phyloP scores from a whole-genome alignment of 1,139 yeast genomes.

The Pichia sp. region DNA sequence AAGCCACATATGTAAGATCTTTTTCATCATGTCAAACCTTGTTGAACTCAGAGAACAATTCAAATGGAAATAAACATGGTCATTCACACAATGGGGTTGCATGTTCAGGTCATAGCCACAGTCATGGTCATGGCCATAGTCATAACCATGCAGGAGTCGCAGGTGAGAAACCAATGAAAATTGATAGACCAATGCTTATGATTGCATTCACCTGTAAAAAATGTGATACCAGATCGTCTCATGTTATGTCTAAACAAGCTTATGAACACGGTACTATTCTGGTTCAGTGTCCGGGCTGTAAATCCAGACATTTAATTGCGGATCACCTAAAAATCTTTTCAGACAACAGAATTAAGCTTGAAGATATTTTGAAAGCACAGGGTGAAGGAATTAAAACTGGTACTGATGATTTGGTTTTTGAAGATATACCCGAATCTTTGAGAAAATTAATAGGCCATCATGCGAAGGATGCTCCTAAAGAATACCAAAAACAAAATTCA shows the following conservation, averaged over 20 bases:
- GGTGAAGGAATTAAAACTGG: conserved; percentile 67
- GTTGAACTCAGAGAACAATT: background rate
- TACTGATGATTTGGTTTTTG: conserved; percentile 59
- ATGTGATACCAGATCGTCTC: conserved; percentile 79
- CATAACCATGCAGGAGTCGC: conserved; percentile 7
- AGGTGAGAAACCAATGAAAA: conserved; percentile 28
- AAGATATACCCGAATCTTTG: conserved; percentile 66
- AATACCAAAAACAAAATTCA: conserved; percentile 23
- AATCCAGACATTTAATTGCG: conserved; percentile 82
- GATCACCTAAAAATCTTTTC: conserved; percentile 77
- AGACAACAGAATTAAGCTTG: conserved; percentile 66
- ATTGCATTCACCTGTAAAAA: conserved; percentile 89
- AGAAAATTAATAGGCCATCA: conserved; percentile 50
- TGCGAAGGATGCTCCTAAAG: conserved; percentile 57
- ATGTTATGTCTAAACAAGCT: conserved; percentile 84
- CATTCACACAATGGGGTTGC: conserved; percentile 11
- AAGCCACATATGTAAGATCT: background rate
- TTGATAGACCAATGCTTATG: conserved; percentile 70
- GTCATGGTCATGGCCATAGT: conserved; percentile 10
- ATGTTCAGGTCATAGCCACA: conserved; percentile 9
- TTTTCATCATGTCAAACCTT: background rate
- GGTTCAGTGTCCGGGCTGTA: conserved; percentile 89
- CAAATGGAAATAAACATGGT: background rate
- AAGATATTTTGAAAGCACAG: conserved; percentile 68
- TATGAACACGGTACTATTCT: conserved; percentile 81